These are phyloP conservation scores for Asterophora parasitica DNA, from an alignment of 768 basidiomycete species.

Conservation along the genomic window DNA sequence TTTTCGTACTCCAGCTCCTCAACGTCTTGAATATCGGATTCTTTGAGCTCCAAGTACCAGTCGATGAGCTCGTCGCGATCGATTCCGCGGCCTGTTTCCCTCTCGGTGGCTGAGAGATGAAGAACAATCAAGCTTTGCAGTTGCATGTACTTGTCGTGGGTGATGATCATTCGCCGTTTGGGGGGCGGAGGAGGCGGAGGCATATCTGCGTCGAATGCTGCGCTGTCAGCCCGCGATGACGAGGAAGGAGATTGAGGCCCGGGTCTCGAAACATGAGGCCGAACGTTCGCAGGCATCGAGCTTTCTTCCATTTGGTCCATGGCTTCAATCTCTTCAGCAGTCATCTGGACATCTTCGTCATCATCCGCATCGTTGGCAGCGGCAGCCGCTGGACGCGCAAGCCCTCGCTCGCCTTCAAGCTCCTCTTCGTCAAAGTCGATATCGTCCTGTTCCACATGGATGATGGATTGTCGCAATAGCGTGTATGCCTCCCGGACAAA, in stretches of 20 bases:
- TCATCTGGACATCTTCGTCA: constrained; percentile 60
- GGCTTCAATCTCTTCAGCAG: constrained; percentile 53
- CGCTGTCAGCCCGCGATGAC: constrained; percentile 35
- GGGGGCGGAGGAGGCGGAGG: constrained; percentile 41
- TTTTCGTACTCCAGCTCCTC: constrained; percentile 90
- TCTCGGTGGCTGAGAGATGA: constrained; percentile 74
- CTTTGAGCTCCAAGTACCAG: constrained; percentile 93
- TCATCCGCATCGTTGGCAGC: constrained; percentile 31
- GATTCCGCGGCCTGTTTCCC: constrained; percentile 67
- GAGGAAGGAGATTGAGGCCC: constrained; percentile 24
- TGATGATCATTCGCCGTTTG: constrained; percentile 83
- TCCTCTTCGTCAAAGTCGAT: constrained; percentile 97
- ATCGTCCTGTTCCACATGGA: constrained; percentile 98
- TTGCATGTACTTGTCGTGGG: constrained; percentile 91
- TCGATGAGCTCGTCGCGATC: constrained; percentile 91
- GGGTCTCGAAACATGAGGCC: constrained; percentile 27
- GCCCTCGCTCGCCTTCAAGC: constrained; percentile 48
- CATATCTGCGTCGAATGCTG: constrained; percentile 30
- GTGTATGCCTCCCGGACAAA: constrained; percentile 96
- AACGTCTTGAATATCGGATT: constrained; percentile 74
- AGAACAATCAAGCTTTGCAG: constrained; percentile 86
- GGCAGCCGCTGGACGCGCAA: constrained; percentile 27
- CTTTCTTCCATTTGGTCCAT: constrained; percentile 47
- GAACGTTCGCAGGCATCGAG: constrained; percentile 32
- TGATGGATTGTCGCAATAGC: constrained; percentile 93